A percentile compares a stretch with the other conserved stretches of the same genome.
Evolutionary conservation across 2,329 filamentous ascomycete species (phyloP).

Genomic region (Colletotrichum cuscutae): DNA sequence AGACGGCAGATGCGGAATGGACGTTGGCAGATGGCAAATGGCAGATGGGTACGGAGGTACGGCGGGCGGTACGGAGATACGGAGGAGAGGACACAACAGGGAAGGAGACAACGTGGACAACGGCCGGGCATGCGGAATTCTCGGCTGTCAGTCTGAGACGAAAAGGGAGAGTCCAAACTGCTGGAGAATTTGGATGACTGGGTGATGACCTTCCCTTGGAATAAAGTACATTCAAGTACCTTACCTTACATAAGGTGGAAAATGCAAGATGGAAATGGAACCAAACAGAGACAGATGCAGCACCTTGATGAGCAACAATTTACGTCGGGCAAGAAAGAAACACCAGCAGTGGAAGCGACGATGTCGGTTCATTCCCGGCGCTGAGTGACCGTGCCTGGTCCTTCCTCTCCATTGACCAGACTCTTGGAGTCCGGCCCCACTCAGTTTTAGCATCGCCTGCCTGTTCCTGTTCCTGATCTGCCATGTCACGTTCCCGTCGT

Average conservation of each 20-base stretch:
- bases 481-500: not conserved
- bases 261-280: too few species aligned
- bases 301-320: not conserved
- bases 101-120: conserved; percentile 22
- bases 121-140: conserved; percentile 3
- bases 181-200: not conserved
- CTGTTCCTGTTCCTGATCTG: not conserved
- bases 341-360: not conserved
- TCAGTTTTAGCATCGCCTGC: not conserved
- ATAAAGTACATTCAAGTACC: too few species aligned
- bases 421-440: not conserved
- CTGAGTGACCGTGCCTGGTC: not conserved
- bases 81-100: not conserved
- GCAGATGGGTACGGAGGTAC: not conserved
- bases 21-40: not conserved
- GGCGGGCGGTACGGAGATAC: not conserved
- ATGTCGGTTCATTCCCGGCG: not conserved
- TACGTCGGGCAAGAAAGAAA: not conserved
- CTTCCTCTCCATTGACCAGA: not conserved
- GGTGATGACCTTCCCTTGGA: not conserved
- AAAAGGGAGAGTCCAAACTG: not conserved
- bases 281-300: not conserved
- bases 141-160: conserved; percentile 10
- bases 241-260: too few species aligned
- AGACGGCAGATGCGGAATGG: not conserved